Evolutionary conservation across 352 stramenopile species (phyloP), one percentile per base, ranked within the genome.

Genomic region (Phytophthora uliginosa): DNA sequence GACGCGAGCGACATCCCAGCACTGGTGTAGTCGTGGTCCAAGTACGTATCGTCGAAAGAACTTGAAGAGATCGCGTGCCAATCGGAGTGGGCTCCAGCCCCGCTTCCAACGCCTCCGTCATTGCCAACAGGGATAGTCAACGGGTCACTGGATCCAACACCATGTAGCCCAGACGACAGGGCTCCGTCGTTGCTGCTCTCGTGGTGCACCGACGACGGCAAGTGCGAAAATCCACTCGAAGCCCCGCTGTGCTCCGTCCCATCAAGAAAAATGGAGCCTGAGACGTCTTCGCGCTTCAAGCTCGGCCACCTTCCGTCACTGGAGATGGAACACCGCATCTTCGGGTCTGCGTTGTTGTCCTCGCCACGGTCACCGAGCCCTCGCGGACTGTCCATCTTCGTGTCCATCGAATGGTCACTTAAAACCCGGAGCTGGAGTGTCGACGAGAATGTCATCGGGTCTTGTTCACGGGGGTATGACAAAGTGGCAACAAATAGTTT

Each of bases 21-120:
- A 28, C 26, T 67, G n/a, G 59, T 48, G 67, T 77, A 77, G 24
- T 78, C 67, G 8, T 34, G 59, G 66, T 79, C 75, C 56, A 82
- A 66, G 64, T 77, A 82, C 26, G 75, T 77, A 17, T 82, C 75
- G 55, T 82, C 75, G 36, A 82, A 82, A 7, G 75, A 79, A 56
- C 57, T 70, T 1, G 75, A 79, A 3, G 75, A 59, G 36, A 82
- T 70, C 40, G 69, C 63, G 59, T 79, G 67, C 75, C 75, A 82
- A 59, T 79, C 71, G 22, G 74, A 60, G 47, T 69, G 70, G 26
- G n/a, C 33, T 38, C 58, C 66, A 50, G 38, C 13, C 18, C 26
- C 71, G 22, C 50, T 63, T 51, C 48, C 56, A 31, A 64, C 42
- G 45, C 60, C 47, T 28, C 38, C 55, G 31, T 61, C 61, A 31